These are phyloP conservation scores for Trapa bicornis DNA, from an alignment of 345 rosid genomes.

Conservation along the genomic window DNA sequence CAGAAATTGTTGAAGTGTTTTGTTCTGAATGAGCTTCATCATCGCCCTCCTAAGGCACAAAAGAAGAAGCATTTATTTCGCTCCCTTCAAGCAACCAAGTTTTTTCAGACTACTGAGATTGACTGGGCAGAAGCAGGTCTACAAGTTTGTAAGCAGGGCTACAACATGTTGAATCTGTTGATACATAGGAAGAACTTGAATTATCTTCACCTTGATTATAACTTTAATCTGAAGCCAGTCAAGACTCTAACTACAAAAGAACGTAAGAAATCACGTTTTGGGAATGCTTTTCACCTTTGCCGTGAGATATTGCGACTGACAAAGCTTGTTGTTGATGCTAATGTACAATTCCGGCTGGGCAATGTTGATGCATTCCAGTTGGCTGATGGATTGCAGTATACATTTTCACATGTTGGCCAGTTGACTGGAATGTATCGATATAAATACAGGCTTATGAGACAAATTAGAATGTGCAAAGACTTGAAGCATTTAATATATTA, in stretches of 20 bases:
- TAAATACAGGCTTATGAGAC: constrained; percentile 92
- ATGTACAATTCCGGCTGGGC: constrained; percentile 88
- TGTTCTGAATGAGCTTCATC: constrained; percentile 95
- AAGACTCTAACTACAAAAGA: constrained; percentile 97
- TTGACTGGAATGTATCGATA: constrained; percentile 97
- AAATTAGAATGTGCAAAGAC: constrained; percentile 97
- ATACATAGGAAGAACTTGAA: constrained; percentile 91
- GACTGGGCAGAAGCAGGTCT: constrained; percentile 99
- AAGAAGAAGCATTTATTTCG: constrained; percentile 95
- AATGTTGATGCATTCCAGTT: constrained; percentile 96
- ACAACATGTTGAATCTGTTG: constrained; percentile 89
- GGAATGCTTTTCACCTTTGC: constrained; percentile 97
- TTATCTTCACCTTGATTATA: constrained; percentile 92
- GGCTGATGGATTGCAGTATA: constrained; percentile 93
- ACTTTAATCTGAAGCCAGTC: constrained; percentile 93
- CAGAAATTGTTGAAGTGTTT: constrained; percentile 93
- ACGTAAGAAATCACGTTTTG: constrained; percentile 87
- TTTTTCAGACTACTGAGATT: constrained; percentile 92
- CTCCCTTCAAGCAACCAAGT: constrained; percentile 89
- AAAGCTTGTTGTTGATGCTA: constrained; percentile 97
- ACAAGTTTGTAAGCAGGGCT: constrained; percentile 96
- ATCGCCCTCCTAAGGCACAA: constrained; percentile 98
- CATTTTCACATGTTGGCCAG: constrained; percentile 94
- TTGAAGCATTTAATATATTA: constrained; percentile 89
- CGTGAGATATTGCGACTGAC: constrained; percentile 93